These are phyloP conservation scores for Linnemannia hyalina DNA, from an alignment of 192 early-diverging fungal species.

Conservation along the genomic window DNA sequence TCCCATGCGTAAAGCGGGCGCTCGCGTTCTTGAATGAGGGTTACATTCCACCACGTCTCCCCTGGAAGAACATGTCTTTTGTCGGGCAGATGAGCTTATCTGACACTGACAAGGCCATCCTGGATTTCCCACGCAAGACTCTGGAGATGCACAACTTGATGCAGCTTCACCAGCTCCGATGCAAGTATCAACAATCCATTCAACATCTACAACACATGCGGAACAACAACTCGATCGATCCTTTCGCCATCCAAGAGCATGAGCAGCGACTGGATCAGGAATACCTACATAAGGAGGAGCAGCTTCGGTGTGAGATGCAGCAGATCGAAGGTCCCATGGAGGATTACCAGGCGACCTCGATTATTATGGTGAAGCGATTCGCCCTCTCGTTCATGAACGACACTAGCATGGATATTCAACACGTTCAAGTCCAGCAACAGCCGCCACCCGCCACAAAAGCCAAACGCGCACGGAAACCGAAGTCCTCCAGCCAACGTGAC, in stretches of 20 bases:
- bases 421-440: not conserved
- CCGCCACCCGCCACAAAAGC: not conserved
- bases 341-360: not conserved
- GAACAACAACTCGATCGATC: not conserved
- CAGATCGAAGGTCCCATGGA: not conserved
- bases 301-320: not conserved
- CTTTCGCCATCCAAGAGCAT: not conserved
- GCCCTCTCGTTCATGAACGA: not conserved
- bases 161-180: not conserved
- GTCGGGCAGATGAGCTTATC: not conserved
- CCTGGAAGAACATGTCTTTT: conserved; percentile 24
- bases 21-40: conserved; percentile 10
- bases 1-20: conserved; percentile 18
- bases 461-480: not conserved
- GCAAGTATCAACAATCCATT: not conserved
- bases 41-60: not conserved
- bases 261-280: not conserved
- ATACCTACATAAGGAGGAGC: not conserved
- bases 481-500: not conserved
- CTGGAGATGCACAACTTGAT: not conserved
- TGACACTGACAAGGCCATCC: conserved; percentile 8
- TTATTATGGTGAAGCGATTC: not conserved
- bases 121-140: not conserved
- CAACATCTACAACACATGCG: not conserved
- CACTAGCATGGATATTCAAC: not conserved